These are phyloP conservation scores for Cudoniella acicularis DNA, from an alignment of 495 filamentous ascomycete genomes.

Conservation along the genomic window DNA sequence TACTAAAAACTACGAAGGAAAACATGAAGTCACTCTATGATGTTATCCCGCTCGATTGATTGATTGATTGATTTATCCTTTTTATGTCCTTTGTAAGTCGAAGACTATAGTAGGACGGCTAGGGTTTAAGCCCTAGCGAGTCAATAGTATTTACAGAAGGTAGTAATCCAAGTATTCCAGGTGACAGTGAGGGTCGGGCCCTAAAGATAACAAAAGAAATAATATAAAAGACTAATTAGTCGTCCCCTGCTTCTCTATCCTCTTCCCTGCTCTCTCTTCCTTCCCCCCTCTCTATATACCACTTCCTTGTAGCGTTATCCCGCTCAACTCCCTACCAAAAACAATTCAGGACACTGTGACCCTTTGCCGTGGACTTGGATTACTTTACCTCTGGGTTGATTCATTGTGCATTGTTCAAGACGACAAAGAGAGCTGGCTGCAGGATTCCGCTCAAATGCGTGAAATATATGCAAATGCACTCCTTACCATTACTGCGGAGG, in stretches of 20 bases:
- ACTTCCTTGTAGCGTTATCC: slow-evolving; percentile 3
- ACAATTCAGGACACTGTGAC: neutral
- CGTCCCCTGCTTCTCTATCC: too few relatives aligned
- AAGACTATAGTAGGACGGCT: too few relatives aligned
- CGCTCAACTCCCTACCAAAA: neutral
- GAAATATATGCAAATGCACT: slow-evolving; percentile 23
- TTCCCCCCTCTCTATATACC: too few relatives aligned
- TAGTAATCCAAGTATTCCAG: too few relatives aligned
- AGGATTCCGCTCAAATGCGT: slow-evolving; percentile 26
- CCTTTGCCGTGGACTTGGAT: neutral
- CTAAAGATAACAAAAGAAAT: too few relatives aligned
- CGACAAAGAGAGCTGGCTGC: slow-evolving; percentile 18
- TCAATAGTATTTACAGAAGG: too few relatives aligned
- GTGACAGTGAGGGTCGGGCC: too few relatives aligned
- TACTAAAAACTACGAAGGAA: slow-evolving; percentile 8
- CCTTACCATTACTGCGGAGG: slow-evolving; percentile 21
- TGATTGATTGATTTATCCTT: too few relatives aligned
- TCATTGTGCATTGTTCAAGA: slow-evolving; percentile 5
- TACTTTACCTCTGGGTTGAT: slow-evolving; percentile 1
- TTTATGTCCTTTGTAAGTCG: too few relatives aligned
- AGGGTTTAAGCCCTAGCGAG: too few relatives aligned
- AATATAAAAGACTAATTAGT: too few relatives aligned
- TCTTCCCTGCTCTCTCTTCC: too few relatives aligned
- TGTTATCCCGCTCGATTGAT: slow-evolving; percentile 6
- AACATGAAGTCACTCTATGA: slow-evolving; percentile 3